Percentiles rank a stretch among this genome's conserved stretches.
These are phyloP conservation scores for Saccharomyces kudriavzevii DNA, from an alignment of 805 yeast genomes.

Conservation along the genomic window DNA sequence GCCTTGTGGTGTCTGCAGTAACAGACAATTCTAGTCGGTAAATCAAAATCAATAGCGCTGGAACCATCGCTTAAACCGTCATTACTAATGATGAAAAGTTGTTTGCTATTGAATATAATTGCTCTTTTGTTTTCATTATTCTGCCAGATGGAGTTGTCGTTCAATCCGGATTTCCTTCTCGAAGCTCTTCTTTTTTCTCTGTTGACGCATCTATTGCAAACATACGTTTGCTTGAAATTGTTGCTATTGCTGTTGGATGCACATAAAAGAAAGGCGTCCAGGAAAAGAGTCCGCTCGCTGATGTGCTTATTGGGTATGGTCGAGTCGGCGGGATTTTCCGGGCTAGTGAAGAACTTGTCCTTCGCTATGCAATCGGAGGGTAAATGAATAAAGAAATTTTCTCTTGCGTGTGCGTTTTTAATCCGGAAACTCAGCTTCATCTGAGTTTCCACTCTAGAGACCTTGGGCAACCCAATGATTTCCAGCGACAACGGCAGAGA, in stretches of 20 bases:
- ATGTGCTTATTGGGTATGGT: neutral
- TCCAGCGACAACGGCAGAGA: slow-evolving; percentile 38
- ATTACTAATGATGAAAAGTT: slow-evolving; percentile 48
- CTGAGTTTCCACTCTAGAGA: slow-evolving; percentile 91
- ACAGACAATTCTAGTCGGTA: slow-evolving; percentile 74
- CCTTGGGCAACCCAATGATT: slow-evolving; percentile 59
- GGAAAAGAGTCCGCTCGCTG: slow-evolving; percentile 39
- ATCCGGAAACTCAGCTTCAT: slow-evolving; percentile 64
- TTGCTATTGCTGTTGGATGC: slow-evolving; percentile 34
- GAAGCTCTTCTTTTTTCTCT: slow-evolving; percentile 90
- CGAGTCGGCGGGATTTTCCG: neutral
- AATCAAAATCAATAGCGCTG: slow-evolving; percentile 28
- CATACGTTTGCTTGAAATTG: slow-evolving; percentile 45
- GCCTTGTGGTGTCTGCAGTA: slow-evolving; percentile 93
- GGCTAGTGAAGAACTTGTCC: slow-evolving; percentile 48
- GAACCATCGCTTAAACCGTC: slow-evolving; percentile 15
- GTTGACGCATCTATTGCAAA: slow-evolving; percentile 80
- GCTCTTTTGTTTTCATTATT: slow-evolving; percentile 69
- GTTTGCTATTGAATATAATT: slow-evolving; percentile 83
- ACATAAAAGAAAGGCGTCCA: slow-evolving; percentile 72
- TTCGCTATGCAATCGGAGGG: slow-evolving; percentile 84
- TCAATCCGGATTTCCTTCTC: slow-evolving; percentile 70
- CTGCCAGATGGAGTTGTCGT: slow-evolving; percentile 70
- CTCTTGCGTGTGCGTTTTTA: slow-evolving; percentile 45
- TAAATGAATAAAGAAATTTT: slow-evolving; percentile 59